Evolutionary conservation across 2,329 filamentous ascomycete genomes (phyloP), one percentile per base, ranked within the genome.

Genomic region (Podosphaera xanthii): DNA sequence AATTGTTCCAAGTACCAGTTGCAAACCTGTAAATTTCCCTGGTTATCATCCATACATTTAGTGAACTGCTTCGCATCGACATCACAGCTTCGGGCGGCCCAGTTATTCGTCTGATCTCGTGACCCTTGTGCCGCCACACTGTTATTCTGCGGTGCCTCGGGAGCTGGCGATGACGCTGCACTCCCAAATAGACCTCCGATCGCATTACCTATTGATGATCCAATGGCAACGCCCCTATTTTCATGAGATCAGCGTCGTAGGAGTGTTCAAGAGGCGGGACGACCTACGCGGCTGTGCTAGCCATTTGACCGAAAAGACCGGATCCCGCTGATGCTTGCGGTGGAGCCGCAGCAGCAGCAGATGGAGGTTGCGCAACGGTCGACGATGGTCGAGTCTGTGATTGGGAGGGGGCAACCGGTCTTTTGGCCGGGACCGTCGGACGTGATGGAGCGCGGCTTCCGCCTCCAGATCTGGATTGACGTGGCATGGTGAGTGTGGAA

Each of bases 1-100:
- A 98, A 78, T 80, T 98, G 91, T 72, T 98, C 92, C 67, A 98
- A 76, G 73, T 98, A 98, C 90, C 91, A 98, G 65, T 86, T 86
- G 76, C 92, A 98, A 70, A 96, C 94, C 70, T 85, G 84, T 84
- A 98, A 82, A 74, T 92, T 89, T 66, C 92, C 92, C 70, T 82
- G 76, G 73, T 98, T 86, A 70, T 97, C 87, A 72, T 97, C 90
- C 84, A 98, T 85, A 79, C 92, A 98, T 76, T 84, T 85, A 68
- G 88, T 90, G 78, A 98, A 97, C 74, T 80, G 81, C 73, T 83
- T 81, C 59, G 89, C 82, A 66, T 92, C 88, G 59, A 77, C 80
- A 63, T 82, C 81, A 75, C 92, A 98, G 71, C 85, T 86, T 72
- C 73, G 77, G 69, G 73, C 71, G 69, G 73, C 76, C 71, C 76